Base-by-base conservation (phyloP, 164 flowering plant genomes). In the Houttuynia cordata region DNA sequence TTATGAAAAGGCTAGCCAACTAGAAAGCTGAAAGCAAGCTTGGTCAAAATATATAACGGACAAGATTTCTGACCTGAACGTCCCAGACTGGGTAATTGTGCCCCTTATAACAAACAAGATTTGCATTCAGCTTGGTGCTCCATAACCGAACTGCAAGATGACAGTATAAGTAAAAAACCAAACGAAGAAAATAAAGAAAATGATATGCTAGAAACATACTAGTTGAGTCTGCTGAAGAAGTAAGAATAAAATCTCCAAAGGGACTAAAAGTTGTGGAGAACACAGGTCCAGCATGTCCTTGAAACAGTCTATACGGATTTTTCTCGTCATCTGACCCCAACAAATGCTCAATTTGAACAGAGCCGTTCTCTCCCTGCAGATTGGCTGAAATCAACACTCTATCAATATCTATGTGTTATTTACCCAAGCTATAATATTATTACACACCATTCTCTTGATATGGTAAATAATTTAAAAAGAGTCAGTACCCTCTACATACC, bases 31-130 rank as follows among this genome's bases (percentile, higher is more conserved):
- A 30, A 2, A 30, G 37, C 37, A 6, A 2, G 37, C 37, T 30
- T 6, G 6, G 37, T 30, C 37, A 30, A 6, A 30, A 30, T 30
- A 2, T 30, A 30, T n/a, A n/a, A n/a, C n/a, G n/a, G n/a, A n/a
- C n/a, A n/a, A n/a, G n/a, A 15, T 23, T 24, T 55, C 53, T 47
- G 86, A 90, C 98, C 98, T 90, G 88, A 39, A 88, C 99, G 82
- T 91, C 99, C 97, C 97, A 94, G 12, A 94, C 96, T 58, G 96
- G 97, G 65, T 85, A 94, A 71, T 91, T 94, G 63, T 94, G 99
- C 64, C 99, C 99, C 82, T 94, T 91, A 82, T 91, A 88, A 76
- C 99, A 94, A 45, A 94, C 96, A 77, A 91, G 94, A 78, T 88
- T 94, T 37, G 97, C 94, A 73, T 91, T 88, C 58, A 91, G 80